phyloP scores from a whole-genome alignment of 768 basidiomycete species.

The Lactifluus volemus region DNA sequence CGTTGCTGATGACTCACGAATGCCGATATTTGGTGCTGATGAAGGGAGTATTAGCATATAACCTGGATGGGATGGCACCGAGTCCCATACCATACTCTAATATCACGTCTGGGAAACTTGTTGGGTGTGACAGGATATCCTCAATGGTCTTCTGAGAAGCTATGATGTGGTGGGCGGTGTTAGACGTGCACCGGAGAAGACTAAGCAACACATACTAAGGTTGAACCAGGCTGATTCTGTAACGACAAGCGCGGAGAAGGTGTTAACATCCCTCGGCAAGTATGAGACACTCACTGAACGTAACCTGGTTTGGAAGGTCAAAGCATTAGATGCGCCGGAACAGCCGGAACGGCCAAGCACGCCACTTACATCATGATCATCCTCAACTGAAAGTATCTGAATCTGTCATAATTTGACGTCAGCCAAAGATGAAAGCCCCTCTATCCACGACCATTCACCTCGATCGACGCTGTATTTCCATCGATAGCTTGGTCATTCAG shows the following conservation, averaged over 20 bases:
- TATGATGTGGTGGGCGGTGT: not conserved
- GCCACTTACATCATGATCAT: constrained; percentile 1
- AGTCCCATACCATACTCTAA: not conserved
- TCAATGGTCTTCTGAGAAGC: not conserved
- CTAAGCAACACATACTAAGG: not conserved
- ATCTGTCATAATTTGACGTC: not conserved
- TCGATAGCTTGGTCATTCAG: not conserved
- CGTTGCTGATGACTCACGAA: not conserved
- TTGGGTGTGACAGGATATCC: not conserved
- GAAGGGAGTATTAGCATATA: not conserved
- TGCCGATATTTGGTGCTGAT: constrained; percentile 5
- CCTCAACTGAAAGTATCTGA: constrained; percentile 4
- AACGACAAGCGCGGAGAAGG: not conserved
- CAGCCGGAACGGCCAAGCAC: not conserved
- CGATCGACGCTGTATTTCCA: not conserved
- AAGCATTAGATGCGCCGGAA: not conserved
- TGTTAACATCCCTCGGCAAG: not conserved
- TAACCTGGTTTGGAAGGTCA: not conserved
- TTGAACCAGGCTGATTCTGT: constrained; percentile 5
- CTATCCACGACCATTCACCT: not conserved
- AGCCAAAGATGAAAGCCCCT: not conserved
- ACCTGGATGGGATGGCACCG: no score
- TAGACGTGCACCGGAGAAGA: not conserved
- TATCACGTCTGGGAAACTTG: not conserved
- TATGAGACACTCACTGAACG: not conserved